These are phyloP conservation scores for Candida palmyrensis DNA, from an alignment of 805 yeast species.

Conservation along the genomic window DNA sequence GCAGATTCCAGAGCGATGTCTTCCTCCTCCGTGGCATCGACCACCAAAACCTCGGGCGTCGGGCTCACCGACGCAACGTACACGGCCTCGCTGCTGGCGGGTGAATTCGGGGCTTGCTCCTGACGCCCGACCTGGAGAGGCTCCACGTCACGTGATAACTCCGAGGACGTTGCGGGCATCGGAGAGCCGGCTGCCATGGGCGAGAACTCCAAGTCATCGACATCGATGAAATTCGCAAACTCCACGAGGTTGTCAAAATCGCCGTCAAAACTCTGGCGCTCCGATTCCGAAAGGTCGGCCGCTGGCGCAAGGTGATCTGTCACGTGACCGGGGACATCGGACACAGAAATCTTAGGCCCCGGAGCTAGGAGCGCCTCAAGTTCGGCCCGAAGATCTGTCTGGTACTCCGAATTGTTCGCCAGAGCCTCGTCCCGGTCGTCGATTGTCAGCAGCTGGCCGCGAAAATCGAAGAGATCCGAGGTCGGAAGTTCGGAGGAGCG, in stretches of 20 bases:
- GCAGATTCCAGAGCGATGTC: no score
- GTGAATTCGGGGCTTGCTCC: no score
- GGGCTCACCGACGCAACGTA: background rate
- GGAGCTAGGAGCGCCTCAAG: no score
- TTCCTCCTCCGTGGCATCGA: no score
- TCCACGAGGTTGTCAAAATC: conserved; percentile 31
- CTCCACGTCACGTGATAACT: conserved; percentile 1
- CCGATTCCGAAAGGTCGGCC: background rate
- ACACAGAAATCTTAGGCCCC: no score
- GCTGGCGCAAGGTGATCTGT: background rate
- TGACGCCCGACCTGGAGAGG: background rate
- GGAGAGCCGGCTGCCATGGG: no score
- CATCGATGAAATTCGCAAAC: conserved; percentile 36
- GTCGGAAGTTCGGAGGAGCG: background rate
- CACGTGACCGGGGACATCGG: background rate
- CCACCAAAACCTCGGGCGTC: background rate
- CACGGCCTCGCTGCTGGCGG: background rate
- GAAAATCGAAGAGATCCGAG: no score
- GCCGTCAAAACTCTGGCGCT: conserved; percentile 5
- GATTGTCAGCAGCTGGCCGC: no score
- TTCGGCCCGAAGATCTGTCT: no score
- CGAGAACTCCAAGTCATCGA: conserved; percentile 28
- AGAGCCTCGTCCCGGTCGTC: no score
- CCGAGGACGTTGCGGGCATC: no score
- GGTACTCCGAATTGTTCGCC: no score